phyloP scores from a whole-genome alignment of 371 early-diverging fungal genomes.

The Sporodiniella umbellata region DNA sequence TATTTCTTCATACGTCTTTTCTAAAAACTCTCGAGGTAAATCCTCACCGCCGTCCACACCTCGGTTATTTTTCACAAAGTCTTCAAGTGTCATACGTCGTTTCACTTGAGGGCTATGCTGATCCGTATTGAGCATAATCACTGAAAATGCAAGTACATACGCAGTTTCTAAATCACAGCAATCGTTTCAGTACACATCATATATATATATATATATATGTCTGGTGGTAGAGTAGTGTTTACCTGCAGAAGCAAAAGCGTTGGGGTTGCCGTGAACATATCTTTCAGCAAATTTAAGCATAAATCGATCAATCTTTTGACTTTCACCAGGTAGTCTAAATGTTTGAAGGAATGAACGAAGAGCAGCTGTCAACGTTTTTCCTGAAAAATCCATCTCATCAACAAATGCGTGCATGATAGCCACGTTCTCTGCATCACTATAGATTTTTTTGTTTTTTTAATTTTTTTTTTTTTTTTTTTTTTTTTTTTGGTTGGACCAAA shows the following conservation, averaged over 20 bases:
- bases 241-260: conserved; percentile 70
- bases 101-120: conserved; percentile 91
- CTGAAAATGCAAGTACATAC: conserved; percentile 92
- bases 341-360: conserved; percentile 84
- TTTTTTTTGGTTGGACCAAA: neutral
- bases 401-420: conserved; percentile 95
- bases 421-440: conserved; percentile 77
- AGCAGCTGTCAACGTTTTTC: conserved; percentile 79
- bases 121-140: conserved; percentile 96
- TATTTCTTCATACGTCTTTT: conserved; percentile 81
- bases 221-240: too few relatives aligned
- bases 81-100: conserved; percentile 86
- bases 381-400: conserved; percentile 81
- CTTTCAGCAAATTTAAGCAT: conserved; percentile 97
- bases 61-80: conserved; percentile 93
- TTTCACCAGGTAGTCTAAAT: conserved; percentile 97
- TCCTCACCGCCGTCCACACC: conserved; percentile 89
- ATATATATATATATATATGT: too few relatives aligned
- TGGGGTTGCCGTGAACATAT: conserved; percentile 79
- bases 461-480: too few relatives aligned
- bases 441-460: neutral
- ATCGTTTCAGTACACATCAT: too few relatives aligned
- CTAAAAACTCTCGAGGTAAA: conserved; percentile 66
- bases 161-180: conserved; percentile 81
- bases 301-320: conserved; percentile 98